Percentiles rank a stretch among this genome's conserved stretches.
Conservation (phyloP, 768 basidiomycete genomes). For the Lanmaoa pseudosensibilis region DNA sequence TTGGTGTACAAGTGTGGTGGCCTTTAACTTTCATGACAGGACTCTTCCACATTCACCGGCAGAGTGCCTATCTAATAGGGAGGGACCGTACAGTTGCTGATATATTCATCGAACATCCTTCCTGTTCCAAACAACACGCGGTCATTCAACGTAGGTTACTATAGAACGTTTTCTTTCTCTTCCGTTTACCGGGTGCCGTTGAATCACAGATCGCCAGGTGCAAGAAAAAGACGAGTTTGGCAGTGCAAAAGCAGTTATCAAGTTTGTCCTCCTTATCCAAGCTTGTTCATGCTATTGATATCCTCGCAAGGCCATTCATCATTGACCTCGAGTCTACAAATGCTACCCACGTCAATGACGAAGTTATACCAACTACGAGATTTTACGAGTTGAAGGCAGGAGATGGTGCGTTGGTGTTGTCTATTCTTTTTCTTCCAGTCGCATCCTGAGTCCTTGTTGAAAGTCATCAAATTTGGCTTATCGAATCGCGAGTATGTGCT, state of each 20-base stretch:
- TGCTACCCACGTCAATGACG: constrained; percentile 87
- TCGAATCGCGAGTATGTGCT: constrained; percentile 84
- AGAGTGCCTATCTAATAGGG: constrained; percentile 93
- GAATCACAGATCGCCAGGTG: constrained; percentile 68
- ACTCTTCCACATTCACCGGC: constrained; percentile 86
- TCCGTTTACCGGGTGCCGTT: background rate
- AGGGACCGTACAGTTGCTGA: constrained; percentile 84
- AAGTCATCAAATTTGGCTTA: constrained; percentile 85
- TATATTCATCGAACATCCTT: constrained; percentile 92
- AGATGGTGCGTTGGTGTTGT: constrained; percentile 59
- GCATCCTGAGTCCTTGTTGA: constrained; percentile 7
- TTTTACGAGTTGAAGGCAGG: constrained; percentile 80
- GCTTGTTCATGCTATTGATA: constrained; percentile 8
- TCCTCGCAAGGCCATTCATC: constrained; percentile 74
- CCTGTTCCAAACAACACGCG: constrained; percentile 97
- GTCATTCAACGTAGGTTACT: constrained; percentile 79
- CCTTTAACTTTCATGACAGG: constrained; percentile 46
- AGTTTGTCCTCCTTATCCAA: constrained; percentile 54
- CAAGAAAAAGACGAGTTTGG: constrained; percentile 89
- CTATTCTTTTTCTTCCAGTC: background rate
- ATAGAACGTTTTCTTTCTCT: background rate
- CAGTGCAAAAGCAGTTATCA: constrained; percentile 69
- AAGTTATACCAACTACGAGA: constrained; percentile 78
- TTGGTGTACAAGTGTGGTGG: background rate
- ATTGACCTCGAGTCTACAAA: constrained; percentile 99